Base-by-base conservation (phyloP, 495 filamentous ascomycete species). In the Tuber melanosporum region DNA sequence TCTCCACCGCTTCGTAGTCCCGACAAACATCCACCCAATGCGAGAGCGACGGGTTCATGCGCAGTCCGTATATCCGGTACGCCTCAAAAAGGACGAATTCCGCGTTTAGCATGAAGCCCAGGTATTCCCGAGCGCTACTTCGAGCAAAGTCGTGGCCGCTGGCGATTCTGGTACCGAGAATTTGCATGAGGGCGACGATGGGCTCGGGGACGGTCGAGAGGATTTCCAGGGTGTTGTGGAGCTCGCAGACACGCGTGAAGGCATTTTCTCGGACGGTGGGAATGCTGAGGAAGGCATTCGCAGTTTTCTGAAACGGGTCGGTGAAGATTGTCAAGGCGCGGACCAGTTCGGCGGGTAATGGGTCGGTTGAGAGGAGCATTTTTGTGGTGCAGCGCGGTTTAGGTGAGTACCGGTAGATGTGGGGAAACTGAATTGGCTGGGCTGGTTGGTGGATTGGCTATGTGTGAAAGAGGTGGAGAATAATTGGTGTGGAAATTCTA, bases 1-100 rank as follows among this genome's bases (percentile, higher is more conserved):
- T 80, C 41, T 82, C 52, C 78, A 74, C 78, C 26, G 71, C 73
- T 42, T 82, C 82, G 42, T 84, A 80, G 44, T 81, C 81, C 32
- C 72, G 49, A 39, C 76, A 79, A n/a, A 83, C 80, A 71, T 85
- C 82, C 20, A 87, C 86, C 86, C 86, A 87, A 73, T 86, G 85
- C 45, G 82, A 82, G 32, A 87, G 79, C 73, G 83, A 85, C 8
- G 86, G 86, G 49, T 87, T 87, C 80, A 77, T 76, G 15, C 70
- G 72, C 20, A 84, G 72, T 6, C 74, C 77, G 49, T 76, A 81
- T 26, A 82, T 81, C 19, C 79, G 62, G 73, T 84, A 84, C 47
- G 84, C 74, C 73, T 81, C 76, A 44, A 78, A 82, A 66, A 84
- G 73, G 41, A 84, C 72, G 42, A 81, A 84, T 71, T 84, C 83